These are phyloP conservation scores for Acorus gramineus DNA, from an alignment of 106 monocot species.

Conservation along the genomic window DNA sequence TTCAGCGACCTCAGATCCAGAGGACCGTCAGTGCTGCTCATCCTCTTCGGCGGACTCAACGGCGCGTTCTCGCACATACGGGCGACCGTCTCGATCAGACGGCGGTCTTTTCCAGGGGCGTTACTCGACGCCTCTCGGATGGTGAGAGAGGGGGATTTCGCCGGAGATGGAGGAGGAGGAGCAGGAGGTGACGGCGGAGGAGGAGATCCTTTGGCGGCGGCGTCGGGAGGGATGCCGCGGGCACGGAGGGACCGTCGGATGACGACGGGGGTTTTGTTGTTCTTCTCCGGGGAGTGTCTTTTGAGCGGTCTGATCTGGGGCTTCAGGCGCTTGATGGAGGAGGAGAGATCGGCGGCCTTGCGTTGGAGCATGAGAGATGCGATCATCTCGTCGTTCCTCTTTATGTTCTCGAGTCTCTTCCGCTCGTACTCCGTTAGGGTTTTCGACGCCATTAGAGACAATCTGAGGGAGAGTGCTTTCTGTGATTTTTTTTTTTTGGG, in stretches of 20 bases:
- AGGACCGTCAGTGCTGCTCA: not conserved
- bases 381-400: slow-evolving; percentile 68
- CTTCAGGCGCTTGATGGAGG: slow-evolving; percentile 11
- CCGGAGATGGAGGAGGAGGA: not conserved
- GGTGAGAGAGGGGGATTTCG: slow-evolving; percentile 5
- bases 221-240: slow-evolving; percentile 41
- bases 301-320: not conserved
- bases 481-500: too few species aligned
- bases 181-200: not conserved
- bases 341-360: slow-evolving; percentile 47
- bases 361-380: slow-evolving; percentile 43
- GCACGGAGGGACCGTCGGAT: slow-evolving; percentile 61
- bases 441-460: too few species aligned
- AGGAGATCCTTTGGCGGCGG: not conserved
- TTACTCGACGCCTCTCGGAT: slow-evolving; percentile 15
- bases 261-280: slow-evolving; percentile 10
- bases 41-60: not conserved
- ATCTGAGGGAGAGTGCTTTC: too few species aligned
- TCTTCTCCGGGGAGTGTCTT: too few species aligned
- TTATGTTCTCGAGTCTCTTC: slow-evolving; percentile 65
- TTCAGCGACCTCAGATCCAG: slow-evolving; percentile 24
- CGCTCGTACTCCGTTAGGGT: slow-evolving; percentile 59
- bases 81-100: slow-evolving; percentile 7
- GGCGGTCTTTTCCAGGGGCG: not conserved
- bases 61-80: slow-evolving; percentile 8